Conservation (phyloP, 257 asterid species). For the Mentha longifolia region DNA sequence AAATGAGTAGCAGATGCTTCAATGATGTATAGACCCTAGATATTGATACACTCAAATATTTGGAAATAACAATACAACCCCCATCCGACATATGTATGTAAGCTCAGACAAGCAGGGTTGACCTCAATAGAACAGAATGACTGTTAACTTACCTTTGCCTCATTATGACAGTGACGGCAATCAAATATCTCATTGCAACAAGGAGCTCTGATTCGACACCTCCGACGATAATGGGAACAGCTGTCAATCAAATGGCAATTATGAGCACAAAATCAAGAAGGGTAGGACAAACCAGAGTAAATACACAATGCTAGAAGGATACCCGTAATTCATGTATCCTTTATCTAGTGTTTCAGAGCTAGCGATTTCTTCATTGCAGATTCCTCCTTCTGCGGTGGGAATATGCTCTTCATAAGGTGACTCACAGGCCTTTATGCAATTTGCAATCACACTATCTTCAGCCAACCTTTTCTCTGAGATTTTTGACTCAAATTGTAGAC, state of each 20-base stretch:
- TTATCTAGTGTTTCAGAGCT: constrained; percentile 47
- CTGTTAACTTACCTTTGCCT: constrained; percentile 59
- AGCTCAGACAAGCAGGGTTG: not conserved
- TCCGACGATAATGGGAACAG: constrained; percentile 80
- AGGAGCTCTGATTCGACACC: constrained; percentile 84
- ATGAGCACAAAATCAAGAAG: constrained; percentile 25
- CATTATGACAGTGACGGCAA: constrained; percentile 94
- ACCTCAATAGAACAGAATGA: not conserved
- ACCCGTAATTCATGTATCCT: constrained; percentile 81
- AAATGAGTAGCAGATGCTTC: constrained; percentile 13
- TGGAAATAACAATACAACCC: not conserved
- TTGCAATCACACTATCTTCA: constrained; percentile 32
- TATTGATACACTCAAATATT: not conserved
- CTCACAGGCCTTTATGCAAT: constrained; percentile 26
- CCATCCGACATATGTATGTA: constrained; percentile 13
- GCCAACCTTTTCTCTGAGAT: constrained; percentile 25
- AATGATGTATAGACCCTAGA: not conserved
- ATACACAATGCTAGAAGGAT: constrained; percentile 37
- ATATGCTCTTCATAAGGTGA: not conserved
- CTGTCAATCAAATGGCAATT: constrained; percentile 43
- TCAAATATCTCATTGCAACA: constrained; percentile 77
- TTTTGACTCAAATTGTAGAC: constrained; percentile 34
- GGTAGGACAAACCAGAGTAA: constrained; percentile 16
- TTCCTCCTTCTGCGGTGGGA: not conserved
- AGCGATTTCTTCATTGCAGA: constrained; percentile 24